Evolutionary conservation across 1,139 yeast species (phyloP).

Genomic region (Meyerozyma elateridarum): DNA sequence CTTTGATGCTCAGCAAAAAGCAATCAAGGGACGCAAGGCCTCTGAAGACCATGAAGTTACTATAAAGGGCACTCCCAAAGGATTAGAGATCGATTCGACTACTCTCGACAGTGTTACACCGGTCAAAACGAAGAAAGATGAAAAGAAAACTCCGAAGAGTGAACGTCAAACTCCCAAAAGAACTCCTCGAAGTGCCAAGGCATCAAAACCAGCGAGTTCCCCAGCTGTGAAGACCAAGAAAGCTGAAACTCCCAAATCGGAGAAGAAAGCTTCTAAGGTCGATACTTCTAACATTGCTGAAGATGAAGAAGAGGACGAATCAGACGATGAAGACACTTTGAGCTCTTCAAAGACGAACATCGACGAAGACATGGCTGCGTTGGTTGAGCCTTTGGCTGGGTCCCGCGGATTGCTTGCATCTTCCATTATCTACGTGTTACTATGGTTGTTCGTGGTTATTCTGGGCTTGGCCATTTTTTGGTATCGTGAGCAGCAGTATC

Average conservation of each 20-base stretch:
- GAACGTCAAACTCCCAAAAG: slow-evolving; percentile 10
- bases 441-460: slow-evolving; percentile 27
- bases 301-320: slow-evolving; percentile 13
- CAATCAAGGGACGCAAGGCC: slow-evolving; percentile 4
- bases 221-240: neutral
- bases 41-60: slow-evolving; percentile 24
- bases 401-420: no score
- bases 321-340: slow-evolving; percentile 7
- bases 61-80: slow-evolving; percentile 17
- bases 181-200: slow-evolving; percentile 8
- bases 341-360: no score
- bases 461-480: slow-evolving; percentile 41
- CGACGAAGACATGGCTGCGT: no score
- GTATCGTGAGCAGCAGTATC: slow-evolving; percentile 57
- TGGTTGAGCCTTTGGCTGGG: no score
- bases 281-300: slow-evolving; percentile 6
- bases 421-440: slow-evolving; percentile 13
- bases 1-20: neutral
- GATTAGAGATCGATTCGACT: no score
- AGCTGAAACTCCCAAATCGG: neutral
- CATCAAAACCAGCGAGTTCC: neutral
- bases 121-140: no score
- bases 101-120: no score
- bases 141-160: no score
- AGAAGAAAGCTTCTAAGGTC: neutral